These are phyloP conservation scores for Pythium chondricola DNA, from an alignment of 352 stramenopile species.

Conservation along the genomic window DNA sequence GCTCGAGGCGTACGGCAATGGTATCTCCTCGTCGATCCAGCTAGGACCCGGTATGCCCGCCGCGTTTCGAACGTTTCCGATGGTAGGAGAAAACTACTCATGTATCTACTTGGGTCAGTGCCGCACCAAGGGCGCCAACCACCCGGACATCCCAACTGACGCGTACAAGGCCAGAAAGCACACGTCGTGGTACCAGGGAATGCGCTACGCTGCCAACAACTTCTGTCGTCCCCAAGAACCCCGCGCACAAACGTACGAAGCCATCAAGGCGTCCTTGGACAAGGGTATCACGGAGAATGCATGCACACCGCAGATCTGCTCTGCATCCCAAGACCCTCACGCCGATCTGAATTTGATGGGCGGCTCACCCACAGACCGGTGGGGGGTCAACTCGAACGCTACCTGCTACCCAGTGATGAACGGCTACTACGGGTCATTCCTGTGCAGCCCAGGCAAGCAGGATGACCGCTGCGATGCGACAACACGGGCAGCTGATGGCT, in stretches of 20 bases:
- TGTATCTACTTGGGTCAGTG: conserved; percentile 17
- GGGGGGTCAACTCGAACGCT: conserved; percentile 40
- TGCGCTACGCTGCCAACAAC: conserved; percentile 40
- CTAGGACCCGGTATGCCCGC: conserved; percentile 32
- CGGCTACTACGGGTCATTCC: conserved; percentile 36
- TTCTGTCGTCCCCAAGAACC: conserved; percentile 10
- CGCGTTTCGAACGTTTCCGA: conserved; percentile 10
- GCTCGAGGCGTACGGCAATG: conserved; percentile 47
- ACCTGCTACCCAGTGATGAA: conserved; percentile 46
- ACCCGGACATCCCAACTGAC: conserved; percentile 30
- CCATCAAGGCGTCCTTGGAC: conserved; percentile 19
- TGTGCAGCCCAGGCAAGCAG: conserved; percentile 43
- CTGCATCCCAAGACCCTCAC: conserved; percentile 28
- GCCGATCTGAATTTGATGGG: conserved; percentile 34
- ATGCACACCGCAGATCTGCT: conserved; percentile 15
- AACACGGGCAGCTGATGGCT: not conserved
- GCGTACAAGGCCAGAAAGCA: conserved; percentile 32
- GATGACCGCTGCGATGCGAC: conserved; percentile 11
- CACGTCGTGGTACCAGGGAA: conserved; percentile 49
- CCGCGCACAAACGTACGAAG: conserved; percentile 22
- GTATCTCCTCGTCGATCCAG: conserved; percentile 71
- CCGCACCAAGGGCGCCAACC: conserved; percentile 31
- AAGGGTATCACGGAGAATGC: conserved; percentile 32
- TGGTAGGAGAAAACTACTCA: not conserved
- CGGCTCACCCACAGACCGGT: conserved; percentile 22